Evolutionary conservation across 2,329 filamentous ascomycete genomes (phyloP), one percentile per base, ranked within the genome.

Genomic region (Alternaria burnsii): DNA sequence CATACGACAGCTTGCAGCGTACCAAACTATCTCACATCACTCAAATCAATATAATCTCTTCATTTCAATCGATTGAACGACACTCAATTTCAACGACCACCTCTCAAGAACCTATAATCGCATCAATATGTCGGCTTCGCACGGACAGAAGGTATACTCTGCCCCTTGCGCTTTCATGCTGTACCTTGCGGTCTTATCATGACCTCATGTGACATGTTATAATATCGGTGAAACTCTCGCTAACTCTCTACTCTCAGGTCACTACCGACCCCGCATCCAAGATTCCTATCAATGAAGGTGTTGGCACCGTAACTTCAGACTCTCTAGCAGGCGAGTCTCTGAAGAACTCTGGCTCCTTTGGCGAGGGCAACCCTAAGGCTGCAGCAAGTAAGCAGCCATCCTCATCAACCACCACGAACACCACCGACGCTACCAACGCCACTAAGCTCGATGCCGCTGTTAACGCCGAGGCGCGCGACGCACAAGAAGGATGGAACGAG

Each of bases 241-340:
- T 67, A 44, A 67, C 20, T 24, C 16, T 36, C 20, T 20, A 16
- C 28, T 8, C 3, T 5, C 40, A 83, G 77, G 73, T 81, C 65
- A 86, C 82, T 46, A 82, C 75, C 47, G 85, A 87, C 72, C 81
- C 83, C 53, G 72, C 76, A 60, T 75, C 81, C 47, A 72, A 70
- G 38, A 85, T 87, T 28, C 61, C 65, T 18, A 85, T 83, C 59
- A 75, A 81, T 16, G 92, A 95, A 76, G 81, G 84, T 14, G 81
- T 89, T 5, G 92, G 92, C 53, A 71, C 82, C 26, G 84, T 94
- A 1, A 80, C 85, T 44, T 81, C 85, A 14, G 91, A 90, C 78
- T 94, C 91, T 7, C 87, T 96, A 5, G 92, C 92, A 11, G 89
- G 88, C 59, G 89, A 94, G 71, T 95, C 91, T 0, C 79, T 87